Base-by-base conservation (phyloP, 1,284 basidiomycete species). In the Apiotrichum gamsii region DNA sequence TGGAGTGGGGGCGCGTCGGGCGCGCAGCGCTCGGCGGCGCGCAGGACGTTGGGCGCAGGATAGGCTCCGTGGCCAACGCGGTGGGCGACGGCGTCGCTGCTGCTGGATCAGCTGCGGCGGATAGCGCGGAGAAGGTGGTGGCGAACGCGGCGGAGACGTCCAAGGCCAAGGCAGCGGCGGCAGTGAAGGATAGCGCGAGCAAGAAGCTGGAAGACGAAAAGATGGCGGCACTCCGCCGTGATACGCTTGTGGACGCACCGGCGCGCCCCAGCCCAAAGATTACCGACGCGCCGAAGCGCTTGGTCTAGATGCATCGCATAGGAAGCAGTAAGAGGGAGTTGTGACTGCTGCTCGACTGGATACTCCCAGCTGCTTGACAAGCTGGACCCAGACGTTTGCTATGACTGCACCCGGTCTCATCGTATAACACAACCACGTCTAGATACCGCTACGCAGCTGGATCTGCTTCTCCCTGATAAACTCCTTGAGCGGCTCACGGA, bases 401-500 rank as follows among this genome's bases (percentile, higher is more conserved):
- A n/a, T n/a, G n/a, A n/a, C n/a, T n/a, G n/a, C n/a, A n/a, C n/a
- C n/a, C n/a, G n/a, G 25, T 11, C 25, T 28, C 6, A 11, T 28
- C 25, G 25, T 28, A 28, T 11, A 28, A 28, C 25, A 28, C 25
- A 28, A 6, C 25, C 25, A 28, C 25, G n/a, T n/a, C n/a, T 21
- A 40, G 32, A 47, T 19, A 24, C 36, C 43, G n/a, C 59, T 57
- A 9, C 68, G 41, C 25, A 67, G 44, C 45, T 63, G 47, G 15
- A 45, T 51, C 47, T 69, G 64, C 37, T 60, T 57, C 10, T 56
- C 59, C 51, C 53, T 54, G 19, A 70, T 61, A 43, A 62, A 70
- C 18, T 67, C 68, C 37, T 60, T 62, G 30, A 71, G 61, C 9
- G 63, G 58, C 38, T 68, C 63, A 31, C 63, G 63, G 16, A 64